Evolutionary conservation across 768 basidiomycete genomes (phyloP), one percentile per base, ranked within the genome.

Genomic region (Boletus huronensis): DNA sequence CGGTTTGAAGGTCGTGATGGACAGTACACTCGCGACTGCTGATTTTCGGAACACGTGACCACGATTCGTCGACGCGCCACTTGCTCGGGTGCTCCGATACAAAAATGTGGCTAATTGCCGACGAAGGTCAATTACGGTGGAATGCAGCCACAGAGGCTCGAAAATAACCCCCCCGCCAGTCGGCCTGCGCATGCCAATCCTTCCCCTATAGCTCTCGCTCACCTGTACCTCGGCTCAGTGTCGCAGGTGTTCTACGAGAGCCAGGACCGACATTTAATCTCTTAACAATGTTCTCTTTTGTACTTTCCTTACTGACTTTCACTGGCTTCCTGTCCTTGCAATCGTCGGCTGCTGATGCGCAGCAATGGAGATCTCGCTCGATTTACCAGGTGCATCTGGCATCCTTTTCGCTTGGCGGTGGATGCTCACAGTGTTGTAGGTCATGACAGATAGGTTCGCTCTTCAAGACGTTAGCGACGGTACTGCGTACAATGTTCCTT

Each of bases 391-490:
- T 70, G 53, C 35, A 62, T 62, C 31, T 5, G 16, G 41, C 19
- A 11, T 21, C 19, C 1, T 31, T 11, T 16, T 32, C 7, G 9
- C 3, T 47, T 16, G 39, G 14, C 1, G 2, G 19, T 14, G 31
- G 48, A 32, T 31, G 19, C 52, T 59, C 19, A 38, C 13, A 6
- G 26, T 17, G 21, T 39, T 16, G 19, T 50, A 79, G 76, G 48
- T 83, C 31, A 69, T 85, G 35, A 83, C 82, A 1, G 84, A 85
- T 59, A 72, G 84, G n/a, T 85, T 84, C 59, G 82, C 83, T 14
- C 78, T 80, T 6, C 75, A 77, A 35, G 71, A 68, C 35, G 65
- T 75, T 0, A 61, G 68, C 28, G 32, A 64, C 41, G 59, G 48
- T 6, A 58, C 64, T 1, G 65, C 63, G 2, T 66, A 70, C 57